phyloP scores from a whole-genome alignment of 2,329 filamentous ascomycete species.

The Drechslerella dactyloides region DNA sequence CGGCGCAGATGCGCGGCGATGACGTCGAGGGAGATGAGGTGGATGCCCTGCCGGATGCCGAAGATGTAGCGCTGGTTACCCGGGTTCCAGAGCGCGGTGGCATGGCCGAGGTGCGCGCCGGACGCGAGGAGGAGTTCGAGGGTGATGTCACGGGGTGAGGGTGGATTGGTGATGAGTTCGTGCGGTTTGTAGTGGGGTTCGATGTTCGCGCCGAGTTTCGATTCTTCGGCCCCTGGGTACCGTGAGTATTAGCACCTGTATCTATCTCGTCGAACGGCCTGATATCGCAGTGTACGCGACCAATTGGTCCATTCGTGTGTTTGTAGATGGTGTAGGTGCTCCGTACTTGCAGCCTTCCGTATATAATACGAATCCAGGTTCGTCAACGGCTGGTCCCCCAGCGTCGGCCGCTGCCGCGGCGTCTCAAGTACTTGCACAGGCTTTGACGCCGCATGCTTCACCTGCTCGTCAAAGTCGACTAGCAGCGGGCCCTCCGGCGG shows the following conservation, averaged over 20 bases:
- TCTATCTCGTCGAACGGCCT: no score
- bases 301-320: background rate
- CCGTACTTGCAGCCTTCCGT: conserved; percentile 37
- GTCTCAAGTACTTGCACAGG: background rate
- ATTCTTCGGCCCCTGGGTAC: conserved; percentile 49
- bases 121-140: conserved; percentile 88
- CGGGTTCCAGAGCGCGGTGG: conserved; percentile 91
- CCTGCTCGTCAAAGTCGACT: conserved; percentile 36
- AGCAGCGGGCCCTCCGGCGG: conserved; percentile 31
- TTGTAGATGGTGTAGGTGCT: background rate
- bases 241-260: background rate
- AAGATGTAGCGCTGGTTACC: conserved; percentile 93
- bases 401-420: background rate
- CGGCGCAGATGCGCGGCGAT: conserved; percentile 89
- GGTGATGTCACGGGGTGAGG: conserved; percentile 77
- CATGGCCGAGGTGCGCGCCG: conserved; percentile 88
- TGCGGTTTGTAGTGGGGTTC: conserved; percentile 69
- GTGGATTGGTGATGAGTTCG: conserved; percentile 73
- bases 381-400: conserved; percentile 4
- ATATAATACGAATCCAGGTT: conserved; percentile 30
- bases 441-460: conserved; percentile 13
- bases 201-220: conserved; percentile 54
- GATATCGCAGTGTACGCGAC: background rate
- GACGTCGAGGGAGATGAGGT: conserved; percentile 89
- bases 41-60: conserved; percentile 83